Evolutionary conservation across 176 grass and related monocot species (phyloP), one percentile per base, ranked within the genome.

Genomic region (Rhipidocladum racemiflorum): DNA sequence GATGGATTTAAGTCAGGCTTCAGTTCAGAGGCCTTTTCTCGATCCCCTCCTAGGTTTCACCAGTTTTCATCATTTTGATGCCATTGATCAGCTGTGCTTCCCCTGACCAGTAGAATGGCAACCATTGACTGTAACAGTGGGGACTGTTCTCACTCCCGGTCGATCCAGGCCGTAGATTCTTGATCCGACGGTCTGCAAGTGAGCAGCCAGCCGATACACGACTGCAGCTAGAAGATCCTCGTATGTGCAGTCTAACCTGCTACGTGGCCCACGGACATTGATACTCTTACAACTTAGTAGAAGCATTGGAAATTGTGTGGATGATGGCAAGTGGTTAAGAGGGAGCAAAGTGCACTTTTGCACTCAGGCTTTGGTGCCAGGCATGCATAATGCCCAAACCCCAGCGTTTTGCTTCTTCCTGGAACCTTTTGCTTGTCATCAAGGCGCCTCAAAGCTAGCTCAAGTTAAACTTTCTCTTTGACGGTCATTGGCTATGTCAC

Each of bases 321-420:
- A 50, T 34, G 27, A 36, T 79, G 3, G 3, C 46, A 20, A 68
- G 3, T 20, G 44, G 13, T 6, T 38, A 59, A 66, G 48, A 68
- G n/a, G 70, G 64, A 17, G 35, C 65, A 70, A 81, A 44, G 51
- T 70, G 50, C 49, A 29, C 65, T 30, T 81, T 59, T 28, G 9
- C 35, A 12, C 16, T 5, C 78, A 81, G 78, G 32, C 78, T 81
- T 81, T 70, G 65, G 17, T 70, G 48, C 48, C 4, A 55, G 34
- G 12, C 28, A 0, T 39, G 4, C 35, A 36, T 36, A 36, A 7
- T 42, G n/a, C 55, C 23, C 34, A 61, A 6, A 44, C 9, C 16
- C 23, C n/a, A 40, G 15, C 12, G 14, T 43, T 61, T 61, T 28
- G 36, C 54, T 24, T 25, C 72, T 20, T 11, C 9, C 13, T 6